Conservation (phyloP, 495 filamentous ascomycete genomes). For the Cairneyella variabilis region DNA sequence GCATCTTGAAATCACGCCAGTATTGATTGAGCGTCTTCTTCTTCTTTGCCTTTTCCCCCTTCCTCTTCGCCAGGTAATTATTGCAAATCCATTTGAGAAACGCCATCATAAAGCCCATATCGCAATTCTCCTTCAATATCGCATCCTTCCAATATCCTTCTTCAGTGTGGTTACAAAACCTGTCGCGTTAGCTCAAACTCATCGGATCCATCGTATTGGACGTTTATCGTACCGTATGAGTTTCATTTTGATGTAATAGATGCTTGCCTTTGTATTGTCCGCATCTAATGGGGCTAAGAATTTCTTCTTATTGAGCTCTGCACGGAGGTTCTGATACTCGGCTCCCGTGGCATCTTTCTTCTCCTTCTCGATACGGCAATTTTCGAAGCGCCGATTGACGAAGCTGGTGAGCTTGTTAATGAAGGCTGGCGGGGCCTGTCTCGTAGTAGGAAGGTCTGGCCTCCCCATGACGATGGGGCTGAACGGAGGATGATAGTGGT, state of each 20-base stretch:
- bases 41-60: background rate
- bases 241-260: constrained; percentile 20
- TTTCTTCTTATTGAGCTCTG: constrained; percentile 1
- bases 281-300: constrained; percentile 8
- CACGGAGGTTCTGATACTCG: constrained; percentile 12
- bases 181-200: background rate
- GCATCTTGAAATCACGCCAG: constrained; percentile 25
- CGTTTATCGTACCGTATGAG: constrained; percentile 9
- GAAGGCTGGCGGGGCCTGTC: too few species aligned
- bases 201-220: background rate
- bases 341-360: constrained; percentile 8
- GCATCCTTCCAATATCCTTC: background rate
- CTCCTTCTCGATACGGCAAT: too few species aligned
- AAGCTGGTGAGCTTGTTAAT: too few species aligned
- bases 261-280: constrained; percentile 20
- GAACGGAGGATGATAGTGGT: too few species aligned
- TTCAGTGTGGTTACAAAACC: background rate
- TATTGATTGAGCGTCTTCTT: constrained; percentile 16
- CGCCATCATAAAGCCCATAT: background rate
- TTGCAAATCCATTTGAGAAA: background rate
- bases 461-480: too few species aligned
- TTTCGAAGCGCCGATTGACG: too few species aligned
- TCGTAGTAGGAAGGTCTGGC: too few species aligned
- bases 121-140: background rate
- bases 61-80: background rate